Conservation (phyloP, 2,329 filamentous ascomycete species). For the Rhexocercosporidium sp. region DNA sequence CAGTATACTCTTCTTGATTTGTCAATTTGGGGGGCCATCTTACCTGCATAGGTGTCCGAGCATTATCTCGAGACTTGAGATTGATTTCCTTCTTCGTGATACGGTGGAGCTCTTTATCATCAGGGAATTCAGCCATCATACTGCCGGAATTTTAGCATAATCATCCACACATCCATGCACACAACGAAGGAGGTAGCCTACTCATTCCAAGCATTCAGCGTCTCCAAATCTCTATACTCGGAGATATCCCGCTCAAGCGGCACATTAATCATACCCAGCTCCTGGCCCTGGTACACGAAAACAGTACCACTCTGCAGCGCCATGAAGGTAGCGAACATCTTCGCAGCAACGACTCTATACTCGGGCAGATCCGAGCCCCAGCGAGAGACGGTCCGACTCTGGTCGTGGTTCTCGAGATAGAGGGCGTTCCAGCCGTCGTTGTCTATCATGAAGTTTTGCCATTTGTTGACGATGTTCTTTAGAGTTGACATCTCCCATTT, state of each 20-base stretch:
- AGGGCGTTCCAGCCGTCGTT: constrained; percentile 62
- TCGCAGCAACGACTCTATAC: constrained; percentile 50
- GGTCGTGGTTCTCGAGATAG: constrained; percentile 64
- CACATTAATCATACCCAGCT: constrained; percentile 63
- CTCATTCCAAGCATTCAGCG: constrained; percentile 55
- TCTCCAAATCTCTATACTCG: constrained; percentile 73
- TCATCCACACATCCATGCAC: constrained; percentile 1
- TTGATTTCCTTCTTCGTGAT: constrained; percentile 55
- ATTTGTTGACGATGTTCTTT: constrained; percentile 53
- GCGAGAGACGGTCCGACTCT: constrained; percentile 55
- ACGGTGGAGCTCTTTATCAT: constrained; percentile 47
- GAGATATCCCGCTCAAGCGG: constrained; percentile 62
- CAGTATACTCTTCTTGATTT: not conserved
- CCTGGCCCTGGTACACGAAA: constrained; percentile 66
- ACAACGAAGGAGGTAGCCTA: too few species aligned
- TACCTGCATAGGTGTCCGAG: constrained; percentile 67
- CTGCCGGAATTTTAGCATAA: constrained; percentile 32
- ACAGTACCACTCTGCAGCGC: constrained; percentile 57
- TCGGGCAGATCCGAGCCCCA: constrained; percentile 51
- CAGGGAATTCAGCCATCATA: constrained; percentile 41
- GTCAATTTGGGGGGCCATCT: not conserved
- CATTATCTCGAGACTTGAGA: constrained; percentile 70
- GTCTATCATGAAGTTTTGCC: constrained; percentile 56
- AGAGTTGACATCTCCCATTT: constrained; percentile 45
- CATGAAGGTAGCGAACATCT: constrained; percentile 59